Base-by-base conservation (phyloP, 768 basidiomycete genomes). In the Lyophyllum atratum region DNA sequence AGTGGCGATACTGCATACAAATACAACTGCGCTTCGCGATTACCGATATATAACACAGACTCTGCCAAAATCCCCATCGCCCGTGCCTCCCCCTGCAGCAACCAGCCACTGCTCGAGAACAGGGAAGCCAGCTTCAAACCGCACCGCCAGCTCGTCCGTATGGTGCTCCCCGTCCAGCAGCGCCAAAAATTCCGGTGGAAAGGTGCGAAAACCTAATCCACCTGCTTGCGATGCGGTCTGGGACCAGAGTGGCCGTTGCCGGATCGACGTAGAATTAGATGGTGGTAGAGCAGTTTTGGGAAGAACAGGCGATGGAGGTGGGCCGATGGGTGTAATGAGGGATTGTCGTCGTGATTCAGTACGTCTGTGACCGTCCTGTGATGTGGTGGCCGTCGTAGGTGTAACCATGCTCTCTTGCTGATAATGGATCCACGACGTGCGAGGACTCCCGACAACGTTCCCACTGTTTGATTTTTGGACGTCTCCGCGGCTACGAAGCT, bases 111-210 rank as follows among this genome's bases (percentile, higher is more conserved):
- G 80, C 69, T 92, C 86, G 52, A 98, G 74, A 47, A 87, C 73
- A 11, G 85, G 85, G 95, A 93, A 95, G 0, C 90, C 87, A 29
- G 87, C 85, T 60, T 92, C 86, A 64, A 95, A 96, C 59, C 70
- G 81, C 24, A 90, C 85, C 45, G 90, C 88, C 43, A 98, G 73
- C 73, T 98, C 95, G 67, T 98, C 96, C 1, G 92, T 89, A 70
- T 95, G 90, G 69, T 94, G 95, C 54, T 87, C 90, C 9, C 96
- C 97, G 65, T 98, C 89, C 12, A 98, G 77, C 56, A 92, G 69
- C 2, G 76, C 59, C 25, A 80, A 64, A 24, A 95, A 63, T 12
- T 84, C 83, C 4, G 76, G 74, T 8, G 91, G 91, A 62, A 80
- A 83, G n/a, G 72, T 63, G 10, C 52, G 61, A 24, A 56, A 43